Evolutionary conservation across 176 grass and related monocot genomes (phyloP), one percentile per base, ranked within the genome.

Genomic region (Juncus inflexus): DNA sequence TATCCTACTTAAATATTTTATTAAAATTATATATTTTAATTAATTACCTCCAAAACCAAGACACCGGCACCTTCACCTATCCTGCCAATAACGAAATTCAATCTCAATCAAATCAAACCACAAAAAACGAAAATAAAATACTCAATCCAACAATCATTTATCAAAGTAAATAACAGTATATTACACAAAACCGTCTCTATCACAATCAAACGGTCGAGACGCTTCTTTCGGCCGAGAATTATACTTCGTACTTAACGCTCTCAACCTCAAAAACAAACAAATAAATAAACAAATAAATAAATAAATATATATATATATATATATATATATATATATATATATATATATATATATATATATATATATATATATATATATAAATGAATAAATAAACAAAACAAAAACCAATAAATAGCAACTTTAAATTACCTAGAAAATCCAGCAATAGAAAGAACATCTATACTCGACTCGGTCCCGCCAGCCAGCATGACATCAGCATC

Each of bases 141-240:
- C 3, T 7, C 15, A 12, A 36, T 42, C 8, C 63, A 60, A 37
- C 28, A 0, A 4, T 50, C 28, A 15, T 12, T 12, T 40, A 58
- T 2, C 2, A 53, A 10, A 67, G 75, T 62, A 11, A 15, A 65
- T 28, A 38, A 42, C 50, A 38, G 69, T 63, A 35, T 58, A 79
- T 40, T 97, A 97, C 87, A 91, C 92, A 79, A 97, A 91, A 76
- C 92, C 92, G 86, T 97, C 92, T 91, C 92, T 89, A 67, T 81
- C 77, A 14, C 84, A 89, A 82, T 97, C 87, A 79, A 97, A 97
- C 9, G 87, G 92, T 39, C 87, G 86, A 37, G 92, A 97, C 73
- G 87, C 81, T 58, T 60, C 70, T 56, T 86, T 51, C 6, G 87
- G 92, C 57, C 62, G 63, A 39, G 74, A 67, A 51, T 97, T 91